Percentiles rank a stretch among this genome's conserved stretches.
Conservation (phyloP, 148 eudicot species). For the Amaranthus cruentus region DNA sequence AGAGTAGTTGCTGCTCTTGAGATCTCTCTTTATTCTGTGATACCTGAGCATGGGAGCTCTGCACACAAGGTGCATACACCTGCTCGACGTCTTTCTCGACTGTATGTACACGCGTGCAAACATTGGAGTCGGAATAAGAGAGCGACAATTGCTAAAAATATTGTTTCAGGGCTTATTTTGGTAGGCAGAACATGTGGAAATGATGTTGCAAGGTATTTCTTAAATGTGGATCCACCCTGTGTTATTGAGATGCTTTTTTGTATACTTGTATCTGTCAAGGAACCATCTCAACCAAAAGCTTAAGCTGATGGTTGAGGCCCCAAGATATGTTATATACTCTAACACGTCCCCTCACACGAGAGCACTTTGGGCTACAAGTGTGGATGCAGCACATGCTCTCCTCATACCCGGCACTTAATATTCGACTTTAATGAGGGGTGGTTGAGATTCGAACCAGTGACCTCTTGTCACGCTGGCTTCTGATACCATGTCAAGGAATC, state of each 20-base stretch:
- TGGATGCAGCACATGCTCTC: too few relatives aligned
- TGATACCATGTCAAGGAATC: too few relatives aligned
- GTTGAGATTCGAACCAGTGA: too few relatives aligned
- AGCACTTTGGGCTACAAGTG: too few relatives aligned
- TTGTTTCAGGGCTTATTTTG: constrained; percentile 78
- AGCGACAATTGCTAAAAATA: constrained; percentile 64
- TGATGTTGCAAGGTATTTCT: constrained; percentile 76
- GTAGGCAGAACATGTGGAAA: constrained; percentile 74
- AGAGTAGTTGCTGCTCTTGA: constrained; percentile 93
- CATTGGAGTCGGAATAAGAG: constrained; percentile 60
- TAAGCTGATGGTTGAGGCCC: too few relatives aligned
- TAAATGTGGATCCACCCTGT: background rate
- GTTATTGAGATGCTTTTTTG: background rate
- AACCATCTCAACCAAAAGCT: too few relatives aligned
- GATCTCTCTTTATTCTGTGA: constrained; percentile 68
- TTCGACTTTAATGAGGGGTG: too few relatives aligned
- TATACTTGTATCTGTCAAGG: too few relatives aligned
- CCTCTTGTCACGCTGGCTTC: too few relatives aligned
- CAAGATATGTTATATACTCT: too few relatives aligned
- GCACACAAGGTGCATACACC: constrained; percentile 90
- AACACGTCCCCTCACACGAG: too few relatives aligned
- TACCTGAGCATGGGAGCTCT: constrained; percentile 88
- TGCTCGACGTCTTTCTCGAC: constrained; percentile 80
- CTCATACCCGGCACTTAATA: too few relatives aligned
- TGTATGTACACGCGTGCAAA: constrained; percentile 77